Base-by-base conservation (phyloP, 495 filamentous ascomycete species). In the Mytilinidion resinicola region DNA sequence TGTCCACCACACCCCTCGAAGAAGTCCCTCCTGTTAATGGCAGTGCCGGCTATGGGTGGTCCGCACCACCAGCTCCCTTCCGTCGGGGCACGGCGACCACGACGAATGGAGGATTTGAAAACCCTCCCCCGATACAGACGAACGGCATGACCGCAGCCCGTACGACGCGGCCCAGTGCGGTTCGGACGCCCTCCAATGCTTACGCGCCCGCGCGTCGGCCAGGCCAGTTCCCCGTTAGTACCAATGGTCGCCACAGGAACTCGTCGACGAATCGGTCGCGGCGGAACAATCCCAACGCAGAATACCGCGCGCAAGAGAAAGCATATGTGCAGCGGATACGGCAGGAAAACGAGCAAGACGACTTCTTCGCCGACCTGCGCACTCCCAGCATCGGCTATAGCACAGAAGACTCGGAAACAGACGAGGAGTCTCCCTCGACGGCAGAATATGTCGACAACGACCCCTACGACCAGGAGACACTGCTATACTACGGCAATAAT, bases 391-490 rank as follows among this genome's bases (percentile, higher is more conserved):
- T 84, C 51, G 80, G 80, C 46, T 81, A 85, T 72, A 79, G 86
- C 68, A 81, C 76, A 3, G 90, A 91, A 43, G 25, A 30, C 25
- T 91, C 92, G 9, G 90, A 96, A 62, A 81, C 86, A n/a, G 93
- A 97, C 50, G 93, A 89, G 7, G 87, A 88, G 59, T 93, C 90
- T 0, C 91, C 91, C 4, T 87, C 87, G 0, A 89, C 89, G 0
- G 92, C 93, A 59, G 81, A 83, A 1, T 87, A 86, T 17, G 88
- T 88, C 61, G 86, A 89, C 50, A 86, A 87, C 59, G 89, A 96
- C 66, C 78, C 81, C 37, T 96, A 95, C 72, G 91, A 97, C 64
- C 88, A 91, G 54, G 93, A 97, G 67, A 91, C 89, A 30, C 84
- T 96, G 67, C 80, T 97, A 55, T 96, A 96, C 67, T 86, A 92